Evolutionary conservation across 441 rosid genomes (phyloP).

Genomic region (Erodium chrysanthum): DNA sequence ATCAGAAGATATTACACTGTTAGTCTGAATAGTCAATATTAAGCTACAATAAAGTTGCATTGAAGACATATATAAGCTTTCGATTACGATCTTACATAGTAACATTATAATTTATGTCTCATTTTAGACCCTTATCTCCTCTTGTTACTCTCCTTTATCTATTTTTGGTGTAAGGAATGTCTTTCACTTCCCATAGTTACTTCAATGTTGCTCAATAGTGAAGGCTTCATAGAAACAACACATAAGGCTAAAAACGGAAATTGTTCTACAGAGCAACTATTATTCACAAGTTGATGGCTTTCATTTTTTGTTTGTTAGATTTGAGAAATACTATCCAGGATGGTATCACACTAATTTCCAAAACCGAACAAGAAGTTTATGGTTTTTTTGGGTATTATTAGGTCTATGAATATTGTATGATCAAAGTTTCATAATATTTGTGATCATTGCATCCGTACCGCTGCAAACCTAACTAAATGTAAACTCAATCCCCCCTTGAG

Average conservation of each 20-base stretch:
- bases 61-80: not conserved
- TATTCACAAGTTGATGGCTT: not conserved
- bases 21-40: not conserved
- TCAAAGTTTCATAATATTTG: not conserved
- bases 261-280: not conserved
- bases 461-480: conserved; percentile 5
- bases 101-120: not conserved
- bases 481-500: not conserved
- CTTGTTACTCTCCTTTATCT: not conserved
- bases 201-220: not conserved
- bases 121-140: not conserved
- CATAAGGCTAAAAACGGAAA: too few relatives aligned
- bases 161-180: not conserved
- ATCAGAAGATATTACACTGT: not conserved
- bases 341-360: not conserved
- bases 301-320: not conserved
- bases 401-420: not conserved
- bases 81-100: not conserved
- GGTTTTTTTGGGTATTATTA: not conserved
- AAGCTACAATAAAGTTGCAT: too few relatives aligned
- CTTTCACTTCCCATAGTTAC: not conserved
- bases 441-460: not conserved
- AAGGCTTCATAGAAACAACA: not conserved
- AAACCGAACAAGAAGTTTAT: not conserved
- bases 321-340: not conserved